phyloP scores from a whole-genome alignment of 306 rosid genomes.

The Prinsepia uniflora region DNA sequence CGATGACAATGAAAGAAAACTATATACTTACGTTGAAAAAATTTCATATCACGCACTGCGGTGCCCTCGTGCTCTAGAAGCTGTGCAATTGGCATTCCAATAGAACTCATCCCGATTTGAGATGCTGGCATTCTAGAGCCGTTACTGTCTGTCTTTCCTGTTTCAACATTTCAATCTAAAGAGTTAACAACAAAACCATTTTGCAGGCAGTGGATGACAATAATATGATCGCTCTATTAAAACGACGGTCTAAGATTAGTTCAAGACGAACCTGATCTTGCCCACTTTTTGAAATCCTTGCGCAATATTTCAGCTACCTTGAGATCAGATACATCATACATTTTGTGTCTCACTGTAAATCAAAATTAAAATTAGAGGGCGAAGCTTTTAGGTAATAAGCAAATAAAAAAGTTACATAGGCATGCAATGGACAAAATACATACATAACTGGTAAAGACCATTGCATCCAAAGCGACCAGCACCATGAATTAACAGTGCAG shows the following conservation, averaged over 20 bases:
- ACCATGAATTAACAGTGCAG: slow-evolving; percentile 71
- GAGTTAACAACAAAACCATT: too few species aligned
- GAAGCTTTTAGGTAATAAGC: background rate
- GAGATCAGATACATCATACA: slow-evolving; percentile 55
- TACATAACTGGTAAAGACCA: slow-evolving; percentile 72
- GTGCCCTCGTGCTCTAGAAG: slow-evolving; percentile 41
- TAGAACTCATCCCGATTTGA: slow-evolving; percentile 74
- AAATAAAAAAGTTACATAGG: background rate
- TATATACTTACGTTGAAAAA: slow-evolving; percentile 50
- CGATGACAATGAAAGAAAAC: slow-evolving; percentile 3
- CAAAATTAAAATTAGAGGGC: slow-evolving; percentile 7
- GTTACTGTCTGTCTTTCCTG: slow-evolving; percentile 32
- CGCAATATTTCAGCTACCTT: slow-evolving; percentile 52
- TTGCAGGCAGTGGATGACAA: too few species aligned
- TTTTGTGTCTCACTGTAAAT: slow-evolving; percentile 67
- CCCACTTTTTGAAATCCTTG: slow-evolving; percentile 85
- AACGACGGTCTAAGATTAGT: background rate
- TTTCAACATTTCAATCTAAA: background rate
- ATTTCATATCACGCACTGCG: slow-evolving; percentile 47
- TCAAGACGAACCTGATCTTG: slow-evolving; percentile 49
- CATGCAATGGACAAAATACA: slow-evolving; percentile 16
- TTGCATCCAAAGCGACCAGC: slow-evolving; percentile 83
- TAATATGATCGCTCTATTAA: background rate
- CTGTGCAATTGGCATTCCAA: slow-evolving; percentile 54
- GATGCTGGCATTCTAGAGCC: slow-evolving; percentile 37